These are phyloP conservation scores for Microsporum audouinii DNA, from an alignment of 2,329 filamentous ascomycete species.

Conservation along the genomic window DNA sequence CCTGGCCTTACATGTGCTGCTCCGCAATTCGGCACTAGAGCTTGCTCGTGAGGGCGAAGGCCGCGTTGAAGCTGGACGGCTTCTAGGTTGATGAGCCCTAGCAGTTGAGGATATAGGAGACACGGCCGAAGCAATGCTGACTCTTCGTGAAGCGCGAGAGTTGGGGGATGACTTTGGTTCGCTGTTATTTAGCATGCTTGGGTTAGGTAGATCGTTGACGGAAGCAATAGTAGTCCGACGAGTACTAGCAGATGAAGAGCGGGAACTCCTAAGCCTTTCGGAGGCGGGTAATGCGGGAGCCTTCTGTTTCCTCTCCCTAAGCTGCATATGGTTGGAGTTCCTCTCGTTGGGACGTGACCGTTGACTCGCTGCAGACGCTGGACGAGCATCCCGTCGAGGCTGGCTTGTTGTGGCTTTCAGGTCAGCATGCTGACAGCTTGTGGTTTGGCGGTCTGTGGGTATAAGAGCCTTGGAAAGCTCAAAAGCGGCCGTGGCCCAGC, in stretches of 20 bases:
- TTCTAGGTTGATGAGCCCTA: background rate
- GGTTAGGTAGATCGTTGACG: conserved; percentile 35
- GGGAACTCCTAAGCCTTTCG: conserved; percentile 42
- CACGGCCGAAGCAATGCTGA: conserved; percentile 24
- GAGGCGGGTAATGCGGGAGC: conserved; percentile 31
- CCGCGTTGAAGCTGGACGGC: background rate
- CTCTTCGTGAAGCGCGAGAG: conserved; percentile 16
- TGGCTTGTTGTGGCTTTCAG: conserved; percentile 57
- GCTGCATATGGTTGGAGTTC: conserved; percentile 45
- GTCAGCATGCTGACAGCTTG: conserved; percentile 67
- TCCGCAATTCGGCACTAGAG: background rate
- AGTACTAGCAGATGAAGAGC: conserved; percentile 25
- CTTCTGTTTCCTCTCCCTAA: conserved; percentile 57
- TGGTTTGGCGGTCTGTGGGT: conserved; percentile 60
- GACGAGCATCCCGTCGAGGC: conserved; percentile 53
- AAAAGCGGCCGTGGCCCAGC: conserved; percentile 73
- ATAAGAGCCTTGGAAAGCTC: conserved; percentile 75
- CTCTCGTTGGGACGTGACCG: conserved; percentile 36
- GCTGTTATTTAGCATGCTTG: conserved; percentile 17
- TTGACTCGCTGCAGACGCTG: conserved; percentile 33
- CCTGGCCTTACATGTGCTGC: background rate
- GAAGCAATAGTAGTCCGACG: conserved; percentile 54
- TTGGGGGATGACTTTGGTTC: conserved; percentile 1
- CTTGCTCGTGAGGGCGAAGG: conserved; percentile 3
- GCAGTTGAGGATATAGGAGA: background rate